phyloP scores from a whole-genome alignment of 2,329 filamentous ascomycete genomes.

The Xylaria sp. region DNA sequence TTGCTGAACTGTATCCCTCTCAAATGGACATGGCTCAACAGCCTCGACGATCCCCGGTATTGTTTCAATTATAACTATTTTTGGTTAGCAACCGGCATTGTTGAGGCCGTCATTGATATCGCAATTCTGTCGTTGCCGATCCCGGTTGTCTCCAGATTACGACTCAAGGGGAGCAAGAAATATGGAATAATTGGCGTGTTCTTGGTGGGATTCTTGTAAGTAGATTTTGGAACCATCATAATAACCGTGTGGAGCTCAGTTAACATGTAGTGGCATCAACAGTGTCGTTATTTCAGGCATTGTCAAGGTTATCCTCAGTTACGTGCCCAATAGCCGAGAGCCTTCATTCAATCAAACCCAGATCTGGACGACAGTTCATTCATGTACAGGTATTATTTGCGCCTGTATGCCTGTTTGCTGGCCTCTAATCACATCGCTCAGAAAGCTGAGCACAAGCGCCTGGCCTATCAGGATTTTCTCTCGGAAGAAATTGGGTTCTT shows the following conservation, averaged over 20 bases:
- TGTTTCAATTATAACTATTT: constrained; percentile 47
- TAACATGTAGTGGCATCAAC: not conserved
- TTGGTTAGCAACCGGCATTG: constrained; percentile 39
- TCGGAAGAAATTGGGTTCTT: not conserved
- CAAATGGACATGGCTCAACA: constrained; percentile 42
- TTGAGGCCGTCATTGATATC: constrained; percentile 37
- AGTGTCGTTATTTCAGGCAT: constrained; percentile 35
- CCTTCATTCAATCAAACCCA: constrained; percentile 27
- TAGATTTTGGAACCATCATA: not conserved
- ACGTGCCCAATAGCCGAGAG: constrained; percentile 28
- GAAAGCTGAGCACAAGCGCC: not conserved
- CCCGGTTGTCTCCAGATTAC: constrained; percentile 32
- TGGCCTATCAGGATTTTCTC: not conserved
- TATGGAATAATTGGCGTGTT: constrained; percentile 42
- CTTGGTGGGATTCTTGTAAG: constrained; percentile 38
- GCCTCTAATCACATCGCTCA: constrained; percentile 27
- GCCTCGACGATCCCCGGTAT: constrained; percentile 39
- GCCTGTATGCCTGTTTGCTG: constrained; percentile 44
- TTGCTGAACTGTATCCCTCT: constrained; percentile 44
- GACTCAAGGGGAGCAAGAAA: constrained; percentile 33
- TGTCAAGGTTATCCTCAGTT: constrained; percentile 36
- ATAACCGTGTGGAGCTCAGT: not conserved
- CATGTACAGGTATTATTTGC: constrained; percentile 43
- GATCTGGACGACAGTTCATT: constrained; percentile 44
- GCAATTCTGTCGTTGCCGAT: constrained; percentile 38